Conservation (phyloP, 2,329 filamentous ascomycete species). For the Aspergillus sp. region DNA sequence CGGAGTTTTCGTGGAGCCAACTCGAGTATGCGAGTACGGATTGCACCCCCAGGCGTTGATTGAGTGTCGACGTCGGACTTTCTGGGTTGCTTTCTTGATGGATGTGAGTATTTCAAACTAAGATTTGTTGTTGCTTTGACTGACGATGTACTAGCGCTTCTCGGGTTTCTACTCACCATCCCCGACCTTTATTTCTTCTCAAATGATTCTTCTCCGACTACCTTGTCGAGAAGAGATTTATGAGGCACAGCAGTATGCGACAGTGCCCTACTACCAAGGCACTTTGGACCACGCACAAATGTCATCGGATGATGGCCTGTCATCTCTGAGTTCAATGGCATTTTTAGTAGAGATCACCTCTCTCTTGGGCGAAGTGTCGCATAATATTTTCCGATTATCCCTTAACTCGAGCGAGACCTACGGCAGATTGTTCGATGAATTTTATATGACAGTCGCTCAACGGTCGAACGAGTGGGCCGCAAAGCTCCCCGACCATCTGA, state of each 20-base stretch:
- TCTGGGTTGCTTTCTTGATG: constrained; percentile 67
- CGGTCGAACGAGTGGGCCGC: constrained; percentile 56
- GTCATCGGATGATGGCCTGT: constrained; percentile 30
- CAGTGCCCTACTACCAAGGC: constrained; percentile 58
- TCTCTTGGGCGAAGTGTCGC: constrained; percentile 62
- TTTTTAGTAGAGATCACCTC: constrained; percentile 59
- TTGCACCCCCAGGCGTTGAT: constrained; percentile 55
- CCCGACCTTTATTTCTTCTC: constrained; percentile 53
- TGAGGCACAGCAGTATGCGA: constrained; percentile 54
- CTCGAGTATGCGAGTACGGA: constrained; percentile 50
- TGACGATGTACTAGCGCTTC: constrained; percentile 45
- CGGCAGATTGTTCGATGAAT: constrained; percentile 43
- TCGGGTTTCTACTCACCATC: constrained; percentile 55
- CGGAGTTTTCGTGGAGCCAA: constrained; percentile 43
- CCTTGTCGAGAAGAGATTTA: constrained; percentile 60
- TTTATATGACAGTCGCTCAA: constrained; percentile 49
- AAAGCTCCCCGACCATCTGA: constrained; percentile 52
- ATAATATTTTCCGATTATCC: constrained; percentile 52
- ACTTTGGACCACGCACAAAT: constrained; percentile 39
- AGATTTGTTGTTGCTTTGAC: constrained; percentile 6
- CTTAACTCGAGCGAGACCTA: constrained; percentile 42
- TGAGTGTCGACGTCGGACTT: constrained; percentile 65
- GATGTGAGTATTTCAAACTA: constrained; percentile 47
- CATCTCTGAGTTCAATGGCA: constrained; percentile 49
- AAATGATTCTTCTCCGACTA: constrained; percentile 63